Percentiles rank a stretch among this genome's conserved stretches.
phyloP scores from a whole-genome alignment of 257 asterid species.

The Leonotis leonurus region DNA sequence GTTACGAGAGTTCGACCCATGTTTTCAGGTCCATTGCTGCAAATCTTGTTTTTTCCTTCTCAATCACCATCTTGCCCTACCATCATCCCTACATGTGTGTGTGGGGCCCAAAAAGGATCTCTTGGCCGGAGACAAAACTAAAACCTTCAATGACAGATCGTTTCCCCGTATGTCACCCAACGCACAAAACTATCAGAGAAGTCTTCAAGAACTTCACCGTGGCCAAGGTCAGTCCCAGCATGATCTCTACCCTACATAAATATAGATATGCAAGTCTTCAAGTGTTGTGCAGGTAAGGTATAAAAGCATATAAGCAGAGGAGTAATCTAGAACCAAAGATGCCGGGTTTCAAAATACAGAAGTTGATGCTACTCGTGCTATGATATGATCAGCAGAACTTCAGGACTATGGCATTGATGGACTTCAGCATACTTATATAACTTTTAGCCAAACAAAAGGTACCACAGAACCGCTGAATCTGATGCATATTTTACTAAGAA shows the following conservation, averaged over 20 bases:
- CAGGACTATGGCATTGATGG: too few species aligned
- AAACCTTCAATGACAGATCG: slow-evolving; percentile 49
- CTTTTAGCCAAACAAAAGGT: slow-evolving; percentile 3
- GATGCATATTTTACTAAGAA: too few species aligned
- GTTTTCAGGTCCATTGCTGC: slow-evolving; percentile 27
- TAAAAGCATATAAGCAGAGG: neutral
- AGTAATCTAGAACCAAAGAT: slow-evolving; percentile 4
- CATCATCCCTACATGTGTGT: too few species aligned
- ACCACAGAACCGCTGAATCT: neutral
- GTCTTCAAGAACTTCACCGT: slow-evolving; percentile 59
- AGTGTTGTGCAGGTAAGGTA: neutral
- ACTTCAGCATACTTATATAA: neutral
- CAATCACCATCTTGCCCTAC: too few species aligned
- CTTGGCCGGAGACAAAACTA: slow-evolving; percentile 14
- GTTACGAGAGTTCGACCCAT: slow-evolving; percentile 30
- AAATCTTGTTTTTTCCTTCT: slow-evolving; percentile 22
- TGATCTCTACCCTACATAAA: slow-evolving; percentile 47
- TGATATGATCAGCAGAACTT: too few species aligned
- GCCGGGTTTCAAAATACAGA: neutral
- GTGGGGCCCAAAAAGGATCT: slow-evolving; percentile 1
- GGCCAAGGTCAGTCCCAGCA: slow-evolving; percentile 35
- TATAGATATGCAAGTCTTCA: slow-evolving; percentile 6
- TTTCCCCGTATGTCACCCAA: slow-evolving; percentile 79
- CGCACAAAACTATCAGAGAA: slow-evolving; percentile 76
- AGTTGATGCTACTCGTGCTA: neutral